phyloP scores from a whole-genome alignment of 2,329 filamentous ascomycete genomes.

The Aspergillus clavatus region DNA sequence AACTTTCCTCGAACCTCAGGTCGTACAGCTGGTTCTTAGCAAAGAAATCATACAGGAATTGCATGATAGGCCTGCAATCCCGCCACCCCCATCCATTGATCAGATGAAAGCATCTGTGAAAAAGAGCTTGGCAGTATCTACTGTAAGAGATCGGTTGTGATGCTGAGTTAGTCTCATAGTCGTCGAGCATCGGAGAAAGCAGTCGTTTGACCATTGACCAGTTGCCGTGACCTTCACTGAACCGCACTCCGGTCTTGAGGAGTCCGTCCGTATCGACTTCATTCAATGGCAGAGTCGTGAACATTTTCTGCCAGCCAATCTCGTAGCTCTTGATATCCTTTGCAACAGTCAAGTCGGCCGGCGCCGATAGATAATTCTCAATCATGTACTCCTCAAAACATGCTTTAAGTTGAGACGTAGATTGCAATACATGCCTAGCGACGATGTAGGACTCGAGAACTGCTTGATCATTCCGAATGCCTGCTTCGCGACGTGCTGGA shows the following conservation, averaged over 20 bases:
- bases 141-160: conserved; percentile 47
- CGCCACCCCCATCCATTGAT: conserved; percentile 55
- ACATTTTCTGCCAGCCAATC: conserved; percentile 41
- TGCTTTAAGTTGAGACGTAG: conserved; percentile 22
- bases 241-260: conserved; percentile 38
- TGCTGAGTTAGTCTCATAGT: conserved; percentile 43
- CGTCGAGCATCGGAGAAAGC: conserved; percentile 43
- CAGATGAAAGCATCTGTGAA: conserved; percentile 51
- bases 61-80: conserved; percentile 51
- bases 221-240: conserved; percentile 40
- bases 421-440: conserved; percentile 40
- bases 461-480: conserved; percentile 43
- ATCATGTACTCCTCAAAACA: conserved; percentile 43
- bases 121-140: conserved; percentile 49
- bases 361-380: conserved; percentile 32
- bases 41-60: conserved; percentile 56
- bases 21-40: conserved; percentile 49
- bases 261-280: conserved; percentile 51
- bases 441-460: conserved; percentile 46
- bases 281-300: conserved; percentile 50
- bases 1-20: conserved; percentile 48
- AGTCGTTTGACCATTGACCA: conserved; percentile 49
- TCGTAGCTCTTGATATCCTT: conserved; percentile 33
- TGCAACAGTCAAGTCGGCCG: conserved; percentile 34
- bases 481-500: conserved; percentile 41